These are phyloP conservation scores for Hymenotorrendiella dingleyae DNA, from an alignment of 2,329 filamentous ascomycete genomes.

Conservation along the genomic window DNA sequence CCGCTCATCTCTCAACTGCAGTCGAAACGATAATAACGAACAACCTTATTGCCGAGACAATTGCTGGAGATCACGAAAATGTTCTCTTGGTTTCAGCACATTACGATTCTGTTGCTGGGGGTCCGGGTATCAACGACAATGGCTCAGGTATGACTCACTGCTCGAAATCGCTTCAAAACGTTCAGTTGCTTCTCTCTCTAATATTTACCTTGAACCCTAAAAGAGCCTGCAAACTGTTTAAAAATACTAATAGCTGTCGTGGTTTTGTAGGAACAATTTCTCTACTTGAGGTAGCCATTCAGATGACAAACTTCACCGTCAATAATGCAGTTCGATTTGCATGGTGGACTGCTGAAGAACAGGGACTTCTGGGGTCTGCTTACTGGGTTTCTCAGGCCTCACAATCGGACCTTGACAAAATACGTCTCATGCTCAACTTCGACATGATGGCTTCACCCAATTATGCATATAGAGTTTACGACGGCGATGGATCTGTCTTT, in stretches of 20 bases:
- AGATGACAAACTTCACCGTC: conserved; percentile 49
- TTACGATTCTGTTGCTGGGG: conserved; percentile 54
- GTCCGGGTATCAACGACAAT: conserved; percentile 40
- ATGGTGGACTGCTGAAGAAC: conserved; percentile 63
- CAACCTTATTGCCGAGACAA: conserved; percentile 58
- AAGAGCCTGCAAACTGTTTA: too few relatives aligned
- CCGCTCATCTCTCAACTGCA: conserved; percentile 8
- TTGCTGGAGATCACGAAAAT: conserved; percentile 51
- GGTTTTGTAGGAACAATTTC: conserved; percentile 37
- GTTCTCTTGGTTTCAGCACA: conserved; percentile 60
- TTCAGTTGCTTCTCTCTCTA: too few relatives aligned
- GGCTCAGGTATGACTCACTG: conserved; percentile 17
- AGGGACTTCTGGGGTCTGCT: conserved; percentile 55
- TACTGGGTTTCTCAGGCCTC: conserved; percentile 51
- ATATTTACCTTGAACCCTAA: too few relatives aligned
- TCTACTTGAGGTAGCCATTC: conserved; percentile 54
- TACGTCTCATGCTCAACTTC: conserved; percentile 54
- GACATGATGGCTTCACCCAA: conserved; percentile 51
- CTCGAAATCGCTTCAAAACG: too few relatives aligned
- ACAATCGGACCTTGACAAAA: conserved; percentile 50
- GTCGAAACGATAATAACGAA: conserved; percentile 4
- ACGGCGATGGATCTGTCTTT: conserved; percentile 58
- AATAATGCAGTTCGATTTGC: conserved; percentile 61
- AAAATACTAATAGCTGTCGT: too few relatives aligned
- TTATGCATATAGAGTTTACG: conserved; percentile 62